A percentile compares a stretch with the other conserved stretches of the same genome.
Evolutionary conservation across 805 yeast genomes (phyloP).

Genomic region (Naumovozyma dairenensis): DNA sequence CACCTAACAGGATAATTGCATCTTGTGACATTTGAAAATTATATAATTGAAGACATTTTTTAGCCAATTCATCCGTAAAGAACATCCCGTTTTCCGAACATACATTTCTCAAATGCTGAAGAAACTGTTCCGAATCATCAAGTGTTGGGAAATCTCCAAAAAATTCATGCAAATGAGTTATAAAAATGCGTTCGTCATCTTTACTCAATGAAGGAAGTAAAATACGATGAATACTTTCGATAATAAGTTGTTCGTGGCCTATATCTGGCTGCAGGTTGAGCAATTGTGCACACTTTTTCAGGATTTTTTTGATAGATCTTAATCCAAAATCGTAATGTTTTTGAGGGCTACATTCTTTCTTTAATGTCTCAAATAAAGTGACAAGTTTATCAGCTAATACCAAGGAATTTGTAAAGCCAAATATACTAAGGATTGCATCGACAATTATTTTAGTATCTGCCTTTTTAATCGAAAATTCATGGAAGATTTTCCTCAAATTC

Average conservation of each 20-base stretch:
- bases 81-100: constrained; percentile 29
- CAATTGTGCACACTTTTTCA: constrained; percentile 47
- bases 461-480: constrained; percentile 60
- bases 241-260: constrained; percentile 27
- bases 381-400: constrained; percentile 41
- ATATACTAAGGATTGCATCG: constrained; percentile 60
- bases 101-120: constrained; percentile 11
- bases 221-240: constrained; percentile 48
- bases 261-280: constrained; percentile 21
- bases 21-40: constrained; percentile 55
- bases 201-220: constrained; percentile 57
- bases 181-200: constrained; percentile 40
- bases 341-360: constrained; percentile 38
- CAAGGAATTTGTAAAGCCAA: constrained; percentile 50
- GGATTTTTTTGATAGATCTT: constrained; percentile 62
- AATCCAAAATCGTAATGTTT: constrained; percentile 86
- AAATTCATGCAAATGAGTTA: constrained; percentile 7
- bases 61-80: constrained; percentile 36
- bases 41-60: constrained; percentile 50
- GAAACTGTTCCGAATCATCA: not conserved
- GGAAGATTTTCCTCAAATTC: constrained; percentile 67
- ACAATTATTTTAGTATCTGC: constrained; percentile 67
- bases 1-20: constrained; percentile 77
- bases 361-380: constrained; percentile 42
- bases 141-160: constrained; percentile 2